A percentile compares a stretch with the other conserved stretches of the same genome.
Conservation (phyloP, 177 flowering plant species). For the Viscum album region DNA sequence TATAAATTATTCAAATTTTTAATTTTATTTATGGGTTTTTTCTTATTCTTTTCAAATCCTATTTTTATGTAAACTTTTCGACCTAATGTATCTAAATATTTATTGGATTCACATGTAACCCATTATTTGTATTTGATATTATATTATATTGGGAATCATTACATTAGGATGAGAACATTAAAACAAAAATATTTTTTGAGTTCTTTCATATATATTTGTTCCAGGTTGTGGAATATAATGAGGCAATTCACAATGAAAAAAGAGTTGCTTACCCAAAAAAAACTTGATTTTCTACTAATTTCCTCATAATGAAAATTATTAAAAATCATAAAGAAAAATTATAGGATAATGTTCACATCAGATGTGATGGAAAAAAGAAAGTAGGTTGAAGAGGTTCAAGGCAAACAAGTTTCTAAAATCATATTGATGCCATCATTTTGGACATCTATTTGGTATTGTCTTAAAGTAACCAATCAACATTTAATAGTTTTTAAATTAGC, state of each 20-base stretch:
- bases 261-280: not conserved
- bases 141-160: conserved; percentile 3
- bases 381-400: not conserved
- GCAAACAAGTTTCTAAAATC: not conserved
- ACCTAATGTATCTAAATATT: not conserved
- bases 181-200: not conserved
- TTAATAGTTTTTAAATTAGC: not conserved
- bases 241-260: conserved; percentile 4
- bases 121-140: conserved; percentile 13
- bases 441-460: not conserved
- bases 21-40: too few relatives aligned
- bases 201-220: conserved; percentile 4
- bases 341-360: not conserved
- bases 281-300: not conserved
- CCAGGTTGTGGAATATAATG: not conserved
- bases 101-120: conserved; percentile 9
- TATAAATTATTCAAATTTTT: too few relatives aligned
- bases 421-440: not conserved
- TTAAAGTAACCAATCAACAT: not conserved
- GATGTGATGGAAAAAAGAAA: not conserved
- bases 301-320: not conserved
- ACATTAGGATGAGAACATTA: not conserved
- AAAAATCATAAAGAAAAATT: not conserved
- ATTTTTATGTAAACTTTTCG: not conserved
- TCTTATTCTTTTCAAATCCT: too few relatives aligned